Conservation (phyloP, 2,329 filamentous ascomycete genomes). For the Emmonsia crescens region DNA sequence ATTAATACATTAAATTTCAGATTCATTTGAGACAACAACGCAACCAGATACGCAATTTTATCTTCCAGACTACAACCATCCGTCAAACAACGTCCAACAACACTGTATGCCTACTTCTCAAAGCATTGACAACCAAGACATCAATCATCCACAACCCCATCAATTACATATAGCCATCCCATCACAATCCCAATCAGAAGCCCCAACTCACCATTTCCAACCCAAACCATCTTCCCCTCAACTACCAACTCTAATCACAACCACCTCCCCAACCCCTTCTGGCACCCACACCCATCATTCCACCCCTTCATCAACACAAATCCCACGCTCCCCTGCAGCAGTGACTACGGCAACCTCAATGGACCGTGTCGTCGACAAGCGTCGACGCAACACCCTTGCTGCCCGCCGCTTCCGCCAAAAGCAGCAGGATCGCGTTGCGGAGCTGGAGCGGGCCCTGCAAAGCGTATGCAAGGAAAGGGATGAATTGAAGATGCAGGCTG, state of each 20-base stretch:
- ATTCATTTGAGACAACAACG: background rate
- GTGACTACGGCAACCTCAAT: background rate
- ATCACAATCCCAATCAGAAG: background rate
- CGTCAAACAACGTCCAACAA: background rate
- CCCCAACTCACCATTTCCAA: background rate
- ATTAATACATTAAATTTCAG: background rate
- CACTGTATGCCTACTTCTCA: background rate
- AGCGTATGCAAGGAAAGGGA: slow-evolving; percentile 52
- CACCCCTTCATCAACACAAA: background rate
- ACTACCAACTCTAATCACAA: background rate
- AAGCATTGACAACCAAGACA: background rate
- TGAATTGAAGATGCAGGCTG: slow-evolving; percentile 51
- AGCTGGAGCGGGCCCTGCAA: slow-evolving; percentile 50
- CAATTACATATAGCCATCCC: background rate
- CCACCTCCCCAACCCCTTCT: background rate
- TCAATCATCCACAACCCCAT: background rate
- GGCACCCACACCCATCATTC: background rate
- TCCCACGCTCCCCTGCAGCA: background rate
- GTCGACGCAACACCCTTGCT: slow-evolving; percentile 59
- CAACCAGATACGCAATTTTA: background rate
- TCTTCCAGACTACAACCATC: background rate
- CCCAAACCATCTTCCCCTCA: background rate
- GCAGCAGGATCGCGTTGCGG: slow-evolving; percentile 53
- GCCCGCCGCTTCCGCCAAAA: slow-evolving; percentile 62
- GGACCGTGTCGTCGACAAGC: slow-evolving; percentile 35